Base-by-base conservation (phyloP, 768 basidiomycete genomes). In the Kwoniella sp. region DNA sequence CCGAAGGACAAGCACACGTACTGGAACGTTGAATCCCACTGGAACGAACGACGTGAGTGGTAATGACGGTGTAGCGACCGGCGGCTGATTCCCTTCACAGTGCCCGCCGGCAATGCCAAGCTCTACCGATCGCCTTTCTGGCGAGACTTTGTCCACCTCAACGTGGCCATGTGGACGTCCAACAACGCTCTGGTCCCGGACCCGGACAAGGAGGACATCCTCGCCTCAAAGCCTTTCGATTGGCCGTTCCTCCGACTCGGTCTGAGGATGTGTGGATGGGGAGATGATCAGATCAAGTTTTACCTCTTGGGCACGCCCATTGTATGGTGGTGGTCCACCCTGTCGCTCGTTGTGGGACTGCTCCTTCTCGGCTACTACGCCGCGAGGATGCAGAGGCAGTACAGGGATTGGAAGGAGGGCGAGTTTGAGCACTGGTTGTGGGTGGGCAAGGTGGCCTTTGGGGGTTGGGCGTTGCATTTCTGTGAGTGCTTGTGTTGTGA, bases 121-220 rank as follows among this genome's bases (percentile, higher is more conserved):
- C 81, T 84, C 51, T 95, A 93, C 77, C 80, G 77, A 32, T 93
- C 93, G 1, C 86, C 93, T 0, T 99, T 99, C 81, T 76, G 93
- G 39, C 84, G 87, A 45, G 93, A 99, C 76, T 99, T 99, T 76
- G 92, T 89, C 85, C 93, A 99, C 72, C 82, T 99, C 50, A 99
- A 99, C 68, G 89, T 99, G 22, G 95, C 92, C 7, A 99, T 99
- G 95, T 91, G 92, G 89, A 95, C 93, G 0, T 96, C 95, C 4
- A 99, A 99, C 78, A 99, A 99, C 69, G 93, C 95, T 0, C 84
- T 99, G 48, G 74, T 98, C 33, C 95, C 95, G 1, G 91, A 99
- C 67, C 90, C 93, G 0, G 95, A 99, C 79, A 98, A 98, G 76
- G 89, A 93, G 63, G 95, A 99, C 71, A 89, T 96, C 69, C 83